Base-by-base conservation (phyloP, 164 flowering plant genomes). In the Magnolia officinalis region DNA sequence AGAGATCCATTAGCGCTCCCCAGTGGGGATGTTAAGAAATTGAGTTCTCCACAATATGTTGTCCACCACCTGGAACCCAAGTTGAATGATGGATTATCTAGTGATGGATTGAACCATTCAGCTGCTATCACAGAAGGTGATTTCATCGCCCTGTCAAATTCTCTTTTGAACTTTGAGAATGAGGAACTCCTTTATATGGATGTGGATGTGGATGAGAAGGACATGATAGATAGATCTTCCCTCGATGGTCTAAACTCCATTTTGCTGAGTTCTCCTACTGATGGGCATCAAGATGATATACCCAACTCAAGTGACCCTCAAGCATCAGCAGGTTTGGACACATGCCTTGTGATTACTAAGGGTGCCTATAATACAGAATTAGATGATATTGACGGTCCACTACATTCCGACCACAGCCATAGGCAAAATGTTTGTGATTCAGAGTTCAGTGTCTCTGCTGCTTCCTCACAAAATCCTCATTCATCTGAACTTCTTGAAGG, bases 231-330 rank as follows among this genome's bases (percentile, higher is more conserved):
- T 70, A 83, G 82, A 73, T 84, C 90, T 63, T 85, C 80, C 75
- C 81, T 80, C 78, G 90, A 89, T 77, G 86, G 87, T 70, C 80
- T 92, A 11, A 81, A 83, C 73, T 87, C 91, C 67, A 86, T 88
- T 63, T 76, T 91, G 81, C 72, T 84, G 76, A 86, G 80, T 82
- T 86, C 88, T 70, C 92, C 92, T 19, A 76, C 67, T 78, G 84
- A 86, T 55, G 77, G 19, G 74, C 83, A 76, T 78, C 83, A 80
- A 45, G 86, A 78, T 65, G 79, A 78, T 24, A 70, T 78, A 31
- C 76, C 81, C 16, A 68, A 67, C 70, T 29, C 24, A 19, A 24
- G 72, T 51, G 82, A 88, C 23, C 71, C 77, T 31, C 81, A 82
- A 70, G 73, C 76, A 70, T 80, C 85, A 24, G 71, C 64, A 37